Percentiles rank a stretch among this genome's conserved stretches.
These are phyloP conservation scores for Hypoxylon fragiforme DNA, from an alignment of 495 filamentous ascomycete species.

Conservation along the genomic window DNA sequence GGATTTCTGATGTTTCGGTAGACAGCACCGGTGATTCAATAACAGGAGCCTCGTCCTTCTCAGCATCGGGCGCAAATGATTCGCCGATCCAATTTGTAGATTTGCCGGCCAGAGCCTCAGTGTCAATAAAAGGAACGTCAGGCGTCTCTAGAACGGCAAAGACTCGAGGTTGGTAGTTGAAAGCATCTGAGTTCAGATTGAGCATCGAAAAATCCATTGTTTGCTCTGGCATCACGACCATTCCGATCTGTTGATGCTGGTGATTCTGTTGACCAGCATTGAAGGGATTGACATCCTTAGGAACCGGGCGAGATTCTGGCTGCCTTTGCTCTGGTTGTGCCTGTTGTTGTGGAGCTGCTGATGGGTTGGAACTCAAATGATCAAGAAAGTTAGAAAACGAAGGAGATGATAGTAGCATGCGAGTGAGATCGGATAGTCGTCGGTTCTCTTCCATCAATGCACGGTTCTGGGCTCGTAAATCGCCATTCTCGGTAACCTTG, in stretches of 20 bases:
- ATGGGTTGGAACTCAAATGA: constrained; percentile 62
- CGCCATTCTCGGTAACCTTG: constrained; percentile 70
- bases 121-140: constrained; percentile 66
- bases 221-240: constrained; percentile 76
- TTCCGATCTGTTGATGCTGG: constrained; percentile 63
- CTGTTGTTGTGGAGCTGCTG: constrained; percentile 36
- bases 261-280: constrained; percentile 52
- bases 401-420: constrained; percentile 82
- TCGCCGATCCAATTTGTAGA: constrained; percentile 51
- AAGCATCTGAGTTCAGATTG: constrained; percentile 53
- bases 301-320: constrained; percentile 50
- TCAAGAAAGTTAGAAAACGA: constrained; percentile 82
- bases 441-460: constrained; percentile 77
- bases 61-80: constrained; percentile 52
- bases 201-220: constrained; percentile 68
- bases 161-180: constrained; percentile 73
- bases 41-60: constrained; percentile 47
- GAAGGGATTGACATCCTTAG: constrained; percentile 68
- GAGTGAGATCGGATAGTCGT: constrained; percentile 74
- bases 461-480: constrained; percentile 72
- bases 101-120: constrained; percentile 68
- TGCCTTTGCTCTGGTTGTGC: constrained; percentile 43
- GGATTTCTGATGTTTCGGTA: constrained; percentile 36
- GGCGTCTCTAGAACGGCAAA: constrained; percentile 80
- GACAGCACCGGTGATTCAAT: constrained; percentile 48